These are phyloP conservation scores for Nakaseomyces sp. DNA, from an alignment of 1,139 yeast species.

Conservation along the genomic window DNA sequence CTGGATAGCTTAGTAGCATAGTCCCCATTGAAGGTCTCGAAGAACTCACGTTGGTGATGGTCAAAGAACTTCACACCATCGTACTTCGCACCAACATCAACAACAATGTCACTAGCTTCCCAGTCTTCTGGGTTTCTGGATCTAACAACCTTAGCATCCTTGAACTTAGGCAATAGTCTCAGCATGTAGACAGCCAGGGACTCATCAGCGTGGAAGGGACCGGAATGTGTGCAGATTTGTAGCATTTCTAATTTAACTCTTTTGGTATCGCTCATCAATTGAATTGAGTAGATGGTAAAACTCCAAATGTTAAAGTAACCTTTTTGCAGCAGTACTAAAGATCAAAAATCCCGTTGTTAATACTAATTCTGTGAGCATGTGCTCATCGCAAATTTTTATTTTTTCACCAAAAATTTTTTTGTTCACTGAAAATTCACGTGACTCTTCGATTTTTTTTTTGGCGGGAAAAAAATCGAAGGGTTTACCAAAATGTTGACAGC, in stretches of 20 bases:
- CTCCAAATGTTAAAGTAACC: too few relatives aligned
- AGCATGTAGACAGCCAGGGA: constrained; percentile 90
- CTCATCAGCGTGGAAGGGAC: constrained; percentile 95
- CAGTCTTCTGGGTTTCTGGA: constrained; percentile 76
- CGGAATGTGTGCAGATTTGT: constrained; percentile 85
- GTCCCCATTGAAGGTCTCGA: constrained; percentile 50
- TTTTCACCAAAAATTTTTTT: background rate
- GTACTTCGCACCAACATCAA: constrained; percentile 91
- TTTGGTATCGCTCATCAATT: constrained; percentile 14
- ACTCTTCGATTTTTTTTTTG: background rate
- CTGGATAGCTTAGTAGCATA: constrained; percentile 76
- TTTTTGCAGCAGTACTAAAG: too few relatives aligned
- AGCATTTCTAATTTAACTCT: constrained; percentile 19
- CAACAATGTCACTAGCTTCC: constrained; percentile 84
- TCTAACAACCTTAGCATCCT: constrained; percentile 61
- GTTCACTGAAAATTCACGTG: background rate
- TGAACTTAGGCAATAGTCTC: constrained; percentile 58
- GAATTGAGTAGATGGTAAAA: background rate
- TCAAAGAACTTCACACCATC: constrained; percentile 84
- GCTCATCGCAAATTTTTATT: constrained; percentile 1
- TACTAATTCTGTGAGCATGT: too few relatives aligned
- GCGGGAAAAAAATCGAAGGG: too few relatives aligned
- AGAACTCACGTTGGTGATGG: constrained; percentile 86
- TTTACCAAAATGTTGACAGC: too few relatives aligned
- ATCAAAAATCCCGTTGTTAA: too few relatives aligned